phyloP scores from a whole-genome alignment of 208 protist genomes.

The Porcisia hertigi region DNA sequence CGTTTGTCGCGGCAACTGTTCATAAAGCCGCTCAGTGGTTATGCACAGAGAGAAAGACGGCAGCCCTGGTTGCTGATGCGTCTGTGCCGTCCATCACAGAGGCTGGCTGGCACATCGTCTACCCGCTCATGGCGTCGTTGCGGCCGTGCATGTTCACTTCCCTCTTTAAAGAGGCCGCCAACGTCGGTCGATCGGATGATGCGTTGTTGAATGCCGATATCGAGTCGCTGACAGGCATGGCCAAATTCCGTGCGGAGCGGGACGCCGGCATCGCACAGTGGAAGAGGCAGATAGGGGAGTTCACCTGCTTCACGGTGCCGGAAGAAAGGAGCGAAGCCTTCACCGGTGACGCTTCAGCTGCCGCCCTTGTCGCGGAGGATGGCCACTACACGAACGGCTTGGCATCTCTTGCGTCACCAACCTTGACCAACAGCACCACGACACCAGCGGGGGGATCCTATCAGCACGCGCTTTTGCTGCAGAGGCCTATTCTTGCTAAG shows the following conservation, averaged over 20 bases:
- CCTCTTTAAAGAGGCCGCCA: conserved; percentile 13
- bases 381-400: neutral
- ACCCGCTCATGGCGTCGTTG: conserved; percentile 17
- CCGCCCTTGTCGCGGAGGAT: neutral
- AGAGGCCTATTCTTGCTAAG: conserved; percentile 49
- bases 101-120: conserved; percentile 11
- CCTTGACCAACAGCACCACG: neutral
- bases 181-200: neutral
- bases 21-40: conserved; percentile 22
- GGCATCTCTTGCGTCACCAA: neutral
- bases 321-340: neutral
- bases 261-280: conserved; percentile 39
- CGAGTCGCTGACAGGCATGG: conserved; percentile 32
- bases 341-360: neutral
- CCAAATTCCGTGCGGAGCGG: conserved; percentile 37
- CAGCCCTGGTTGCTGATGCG: conserved; percentile 15
- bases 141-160: conserved; percentile 26
- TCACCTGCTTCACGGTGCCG: conserved; percentile 48
- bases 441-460: conserved; percentile 6
- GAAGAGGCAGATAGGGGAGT: conserved; percentile 52
- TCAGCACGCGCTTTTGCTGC: conserved; percentile 56
- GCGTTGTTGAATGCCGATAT: neutral
- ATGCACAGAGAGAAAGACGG: neutral
- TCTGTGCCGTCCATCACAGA: conserved; percentile 35
- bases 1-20: conserved; percentile 6